phyloP scores from a whole-genome alignment of 176 grass and related monocot genomes.

The Cocos nucifera region DNA sequence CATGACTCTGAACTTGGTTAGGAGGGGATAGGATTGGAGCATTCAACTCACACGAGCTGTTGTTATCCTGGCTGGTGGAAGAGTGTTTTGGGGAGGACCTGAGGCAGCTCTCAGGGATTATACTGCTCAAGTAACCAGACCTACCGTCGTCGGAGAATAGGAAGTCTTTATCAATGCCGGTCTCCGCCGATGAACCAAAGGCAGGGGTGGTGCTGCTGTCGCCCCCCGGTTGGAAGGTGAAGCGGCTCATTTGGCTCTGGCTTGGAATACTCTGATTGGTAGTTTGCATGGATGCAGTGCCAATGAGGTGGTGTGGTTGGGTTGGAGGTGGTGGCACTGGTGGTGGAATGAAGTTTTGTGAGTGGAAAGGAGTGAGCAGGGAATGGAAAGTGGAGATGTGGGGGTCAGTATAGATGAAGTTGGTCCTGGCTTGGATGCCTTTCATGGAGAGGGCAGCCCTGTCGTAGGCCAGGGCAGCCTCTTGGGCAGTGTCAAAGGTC shows the following conservation, averaged over 20 bases:
- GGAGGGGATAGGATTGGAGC: neutral
- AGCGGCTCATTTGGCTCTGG: neutral
- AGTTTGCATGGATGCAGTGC: neutral
- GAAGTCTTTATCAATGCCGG: constrained; percentile 17
- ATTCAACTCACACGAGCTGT: neutral
- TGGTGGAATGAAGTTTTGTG: constrained; percentile 21
- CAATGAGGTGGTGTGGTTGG: constrained; percentile 28
- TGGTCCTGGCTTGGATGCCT: constrained; percentile 89
- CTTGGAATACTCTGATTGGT: neutral
- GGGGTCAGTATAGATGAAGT: constrained; percentile 74
- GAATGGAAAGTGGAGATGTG: constrained; percentile 55
- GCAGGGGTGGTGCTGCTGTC: constrained; percentile 7
- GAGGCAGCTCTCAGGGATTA: constrained; percentile 85
- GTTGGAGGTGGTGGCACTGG: constrained; percentile 15
- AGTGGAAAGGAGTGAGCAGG: constrained; percentile 65
- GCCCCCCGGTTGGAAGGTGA: constrained; percentile 14
- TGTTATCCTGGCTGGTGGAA: neutral
- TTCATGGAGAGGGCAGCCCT: constrained; percentile 96
- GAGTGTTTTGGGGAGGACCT: constrained; percentile 26
- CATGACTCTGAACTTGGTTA: neutral
- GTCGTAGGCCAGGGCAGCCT: constrained; percentile 95
- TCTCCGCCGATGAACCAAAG: constrained; percentile 17
- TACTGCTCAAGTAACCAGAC: constrained; percentile 95
- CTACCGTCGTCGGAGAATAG: constrained; percentile 49
- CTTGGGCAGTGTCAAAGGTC: constrained; percentile 97